Evolutionary conservation across 106 monocot species (phyloP), one percentile per base, ranked within the genome.

Genomic region (Allium sativum): DNA sequence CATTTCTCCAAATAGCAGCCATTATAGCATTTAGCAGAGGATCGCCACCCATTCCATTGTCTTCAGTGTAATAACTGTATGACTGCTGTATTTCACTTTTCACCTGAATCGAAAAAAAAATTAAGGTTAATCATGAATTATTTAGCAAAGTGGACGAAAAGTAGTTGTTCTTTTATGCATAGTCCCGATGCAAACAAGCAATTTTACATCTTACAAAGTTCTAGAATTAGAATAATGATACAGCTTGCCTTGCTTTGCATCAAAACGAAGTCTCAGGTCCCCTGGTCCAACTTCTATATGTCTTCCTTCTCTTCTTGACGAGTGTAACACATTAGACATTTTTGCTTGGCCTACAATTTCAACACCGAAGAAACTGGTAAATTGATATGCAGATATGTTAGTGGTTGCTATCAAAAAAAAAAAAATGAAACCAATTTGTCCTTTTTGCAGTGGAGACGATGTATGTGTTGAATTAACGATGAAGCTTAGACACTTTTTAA

Each of bases 11-110:
- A n/a, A n/a, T n/a, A n/a, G n/a, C n/a, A n/a, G n/a, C n/a, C n/a
- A n/a, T n/a, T n/a, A n/a, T n/a, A n/a, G n/a, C n/a, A n/a, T n/a
- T 0, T 64, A 95, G 89, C 94, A 90, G 94, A 46, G 76, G 74
- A 81, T 90, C 86, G 79, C 10, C 48, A 40, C 75, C 70, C 54
- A 45, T 77, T 72, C 86, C 85, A 79, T 67, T 63, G 74, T 76
- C 66, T 44, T 82, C 91, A 65, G 80, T 20, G 72, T 98, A 98
- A 77, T 75, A 98, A 57, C 65, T 84, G 59, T 80, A 98, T 45
- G 87, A 80, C 44, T 87, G 87, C 18, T 82, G 52, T 31, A 92
- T 17, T 67, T 71, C 52, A 53, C 50, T 52, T 40, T 88, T 85
- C 8, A 96, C 84, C 96, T 96, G 56, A 58, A 65, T n/a, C n/a